Evolutionary conservation across 1,284 basidiomycete genomes (phyloP), one percentile per base, ranked within the genome.

Genomic region (Tilletia indica): DNA sequence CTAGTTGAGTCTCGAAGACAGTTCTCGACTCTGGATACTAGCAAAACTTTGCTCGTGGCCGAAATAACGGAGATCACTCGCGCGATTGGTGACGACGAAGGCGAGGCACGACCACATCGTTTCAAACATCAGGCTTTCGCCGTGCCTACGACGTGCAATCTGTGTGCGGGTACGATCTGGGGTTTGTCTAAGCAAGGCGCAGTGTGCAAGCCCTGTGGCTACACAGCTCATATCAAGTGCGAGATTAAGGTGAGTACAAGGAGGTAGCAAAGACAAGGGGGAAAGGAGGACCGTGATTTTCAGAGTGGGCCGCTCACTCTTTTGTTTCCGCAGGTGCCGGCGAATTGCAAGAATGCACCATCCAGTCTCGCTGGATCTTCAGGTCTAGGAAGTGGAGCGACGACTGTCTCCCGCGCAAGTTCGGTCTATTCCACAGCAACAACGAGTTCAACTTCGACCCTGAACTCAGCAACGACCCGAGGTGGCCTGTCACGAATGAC

Each of bases 71-170:
- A 71, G 6, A 77, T 80, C 45, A 36, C 70, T 4, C 64, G 68
- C 4, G 73, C 69, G 42, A 75, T 80, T 34, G 78, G 78, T 1
- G 72, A 73, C 25, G 70, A 80, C 42, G 71, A 77, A 64, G 75
- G 76, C 16, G 67, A 74, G 47, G 77, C 75, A 12, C 45, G 75
- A 12, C 77, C 77, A 21, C 78, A 80, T 54, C 74, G 72, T 5
- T 80, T 80, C 77, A 80, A 80, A 71, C 73, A 77, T 0, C 72
- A 75, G 21, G 73, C 74, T 16, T 80, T 80, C 54, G 73, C 75
- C 8, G 77, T 80, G n/a, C 78, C 78, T 0, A 78, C 78, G 11
- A 73, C 74, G 8, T 80, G 78, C 71, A 69, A 77, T 71, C 74
- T 74, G 54, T 80, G 78, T 69, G 70, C 70, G 3, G 74, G 71